A percentile compares a stretch with the other conserved stretches of the same genome.
phyloP scores from a whole-genome alignment of 1,284 basidiomycete species.

The Cryptococcus neoformans region DNA sequence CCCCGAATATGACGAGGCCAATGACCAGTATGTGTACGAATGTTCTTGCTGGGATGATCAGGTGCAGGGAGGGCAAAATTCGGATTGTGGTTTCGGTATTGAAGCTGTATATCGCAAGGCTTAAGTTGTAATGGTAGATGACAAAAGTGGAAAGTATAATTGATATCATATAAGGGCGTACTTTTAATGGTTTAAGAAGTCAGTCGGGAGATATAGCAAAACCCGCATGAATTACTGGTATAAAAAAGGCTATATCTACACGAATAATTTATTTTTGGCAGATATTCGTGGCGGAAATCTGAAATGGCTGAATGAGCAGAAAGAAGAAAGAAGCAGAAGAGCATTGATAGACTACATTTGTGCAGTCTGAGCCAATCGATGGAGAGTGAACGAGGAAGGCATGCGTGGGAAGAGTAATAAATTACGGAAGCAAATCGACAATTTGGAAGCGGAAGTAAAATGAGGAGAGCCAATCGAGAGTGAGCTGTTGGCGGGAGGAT shows the following conservation, averaged over 20 bases:
- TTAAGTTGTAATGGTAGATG: not conserved
- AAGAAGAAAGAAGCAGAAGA: no score
- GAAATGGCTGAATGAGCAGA: no score
- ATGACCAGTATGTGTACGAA: slow-evolving; percentile 6
- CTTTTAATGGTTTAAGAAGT: not conserved
- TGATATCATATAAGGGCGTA: not conserved
- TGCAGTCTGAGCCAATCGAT: not conserved
- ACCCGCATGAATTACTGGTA: no score
- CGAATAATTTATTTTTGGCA: no score
- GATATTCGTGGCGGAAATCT: no score
- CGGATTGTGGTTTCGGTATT: slow-evolving; percentile 13
- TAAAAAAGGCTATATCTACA: no score
- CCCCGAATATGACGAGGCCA: slow-evolving; percentile 4
- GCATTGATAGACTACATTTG: no score
- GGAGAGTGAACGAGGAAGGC: not conserved
- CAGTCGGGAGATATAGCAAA: not conserved
- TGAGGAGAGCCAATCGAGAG: no score
- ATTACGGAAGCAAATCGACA: no score
- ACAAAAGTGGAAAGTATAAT: not conserved
- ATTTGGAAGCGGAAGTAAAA: no score
- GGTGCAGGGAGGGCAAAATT: slow-evolving; percentile 3
- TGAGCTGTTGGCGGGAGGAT: no score
- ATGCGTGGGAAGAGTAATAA: not conserved
- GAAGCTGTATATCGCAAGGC: slow-evolving; percentile 6
- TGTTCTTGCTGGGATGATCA: slow-evolving; percentile 7